phyloP scores from a whole-genome alignment of 2,329 filamentous ascomycete species.

The Fusarium ramigenum region DNA sequence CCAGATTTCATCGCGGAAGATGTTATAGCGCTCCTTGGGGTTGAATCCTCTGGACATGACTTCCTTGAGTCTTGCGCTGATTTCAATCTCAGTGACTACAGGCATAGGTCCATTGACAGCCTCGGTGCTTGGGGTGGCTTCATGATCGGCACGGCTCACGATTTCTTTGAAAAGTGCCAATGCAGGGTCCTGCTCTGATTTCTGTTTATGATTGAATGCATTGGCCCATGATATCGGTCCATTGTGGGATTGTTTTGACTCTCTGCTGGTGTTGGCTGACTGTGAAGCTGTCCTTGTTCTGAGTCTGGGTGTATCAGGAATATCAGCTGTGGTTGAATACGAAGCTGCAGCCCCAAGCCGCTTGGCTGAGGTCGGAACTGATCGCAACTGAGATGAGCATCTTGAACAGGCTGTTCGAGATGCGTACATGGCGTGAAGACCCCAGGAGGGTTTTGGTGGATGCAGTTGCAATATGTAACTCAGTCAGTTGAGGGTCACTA shows the following conservation, averaged over 20 bases:
- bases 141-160: constrained; percentile 35
- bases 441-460: constrained; percentile 1
- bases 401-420: constrained; percentile 49
- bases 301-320: constrained; percentile 1
- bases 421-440: constrained; percentile 45
- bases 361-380: constrained; percentile 23
- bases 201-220: constrained; percentile 9
- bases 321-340: constrained; percentile 40
- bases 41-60: constrained; percentile 27
- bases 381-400: constrained; percentile 46
- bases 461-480: constrained; percentile 13
- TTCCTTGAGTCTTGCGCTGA: constrained; percentile 45
- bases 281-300: constrained; percentile 6
- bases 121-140: not conserved
- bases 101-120: not conserved
- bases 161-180: constrained; percentile 51
- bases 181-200: constrained; percentile 35
- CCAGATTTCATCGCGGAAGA: constrained; percentile 45
- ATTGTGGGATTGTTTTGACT: not conserved
- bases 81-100: constrained; percentile 42
- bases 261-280: constrained; percentile 7
- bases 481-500: constrained; percentile 19
- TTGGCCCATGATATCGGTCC: not conserved
- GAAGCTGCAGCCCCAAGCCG: constrained; percentile 33
- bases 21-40: constrained; percentile 32